Evolutionary conservation across 495 filamentous ascomycete genomes (phyloP), one percentile per base, ranked within the genome.

Genomic region (Talaromyces liani): DNA sequence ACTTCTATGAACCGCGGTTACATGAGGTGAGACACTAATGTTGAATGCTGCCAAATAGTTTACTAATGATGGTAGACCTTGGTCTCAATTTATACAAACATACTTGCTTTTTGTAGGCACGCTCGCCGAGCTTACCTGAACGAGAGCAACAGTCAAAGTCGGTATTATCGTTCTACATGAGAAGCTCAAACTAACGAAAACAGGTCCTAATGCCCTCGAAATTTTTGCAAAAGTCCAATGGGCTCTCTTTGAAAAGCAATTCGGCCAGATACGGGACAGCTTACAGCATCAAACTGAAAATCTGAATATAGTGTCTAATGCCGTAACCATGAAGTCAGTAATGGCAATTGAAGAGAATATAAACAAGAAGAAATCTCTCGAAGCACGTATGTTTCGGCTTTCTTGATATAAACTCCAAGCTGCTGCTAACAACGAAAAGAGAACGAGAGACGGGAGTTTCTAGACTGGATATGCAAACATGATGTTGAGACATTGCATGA

Each of bases 21-120:
- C 59, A 61, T 49, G 14, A 27, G 34, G 59, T 61, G 16, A 61
- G 59, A 20, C 24, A n/a, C 14, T 7, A 16, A 41, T 16, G 9
- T 41, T 36, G 33, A 36, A n/a, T 36, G 10, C 33, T 36, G 33
- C 14, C 14, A 4, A 8, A 5, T 18, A 45, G n/a, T 12, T 10
- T 9, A 12, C 57, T 60, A 29, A 61, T 12, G 1, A 47, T 61
- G 4, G 4, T 33, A 61, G 59, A 61, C 59, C 41, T 29, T 61
- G 22, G 59, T 61, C 7, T 22, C 59, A 9, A 16, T 63, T 6
- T 63, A 63, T 57, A 45, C 27, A 63, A 58, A 63, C n/a, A 55
- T 57, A 36, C 61, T 63, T 41, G n/a, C 47, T 10, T 63, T 63
- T 16, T 63, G 61, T 18, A 25, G 54, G 20, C 18, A 63, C 34